Evolutionary conservation across 108 stramenopile genomes (phyloP).

Genomic region (Pseudonitzschia pungens): DNA sequence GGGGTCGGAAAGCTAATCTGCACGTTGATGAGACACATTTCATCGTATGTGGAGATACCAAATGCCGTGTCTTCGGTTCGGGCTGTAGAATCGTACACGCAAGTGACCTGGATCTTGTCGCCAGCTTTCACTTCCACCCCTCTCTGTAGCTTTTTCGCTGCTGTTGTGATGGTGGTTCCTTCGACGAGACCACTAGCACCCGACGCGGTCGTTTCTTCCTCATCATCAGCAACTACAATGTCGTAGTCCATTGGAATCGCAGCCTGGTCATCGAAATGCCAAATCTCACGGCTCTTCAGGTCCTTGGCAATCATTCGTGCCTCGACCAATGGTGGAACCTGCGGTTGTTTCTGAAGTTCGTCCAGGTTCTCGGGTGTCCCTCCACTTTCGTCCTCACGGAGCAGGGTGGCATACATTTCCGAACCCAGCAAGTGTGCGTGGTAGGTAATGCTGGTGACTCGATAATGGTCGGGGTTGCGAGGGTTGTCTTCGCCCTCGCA

Average conservation of each 20-base stretch:
- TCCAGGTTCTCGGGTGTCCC: neutral
- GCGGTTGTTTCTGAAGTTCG: neutral
- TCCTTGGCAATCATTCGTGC: neutral
- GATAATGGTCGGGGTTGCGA: neutral
- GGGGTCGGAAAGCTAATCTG: neutral
- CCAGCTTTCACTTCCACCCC: slow-evolving; percentile 4
- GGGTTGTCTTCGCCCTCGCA: slow-evolving; percentile 2
- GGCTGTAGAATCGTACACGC: neutral
- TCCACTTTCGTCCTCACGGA: neutral
- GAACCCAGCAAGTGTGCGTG: slow-evolving; percentile 9
- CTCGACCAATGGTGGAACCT: neutral
- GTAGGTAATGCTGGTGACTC: neutral
- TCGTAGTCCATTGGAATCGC: slow-evolving; percentile 1
- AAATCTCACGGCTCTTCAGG: slow-evolving; percentile 5
- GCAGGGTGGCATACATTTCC: slow-evolving; percentile 13
- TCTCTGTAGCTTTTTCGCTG: neutral
- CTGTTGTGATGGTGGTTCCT: neutral
- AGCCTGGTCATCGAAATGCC: slow-evolving; percentile 2
- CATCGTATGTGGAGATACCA: slow-evolving; percentile 1
- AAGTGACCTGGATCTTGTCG: neutral
- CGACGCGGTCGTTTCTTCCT: neutral
- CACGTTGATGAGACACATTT: slow-evolving; percentile 6
- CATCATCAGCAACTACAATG: neutral
- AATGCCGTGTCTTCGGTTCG: neutral
- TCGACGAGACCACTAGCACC: neutral